Conservation (phyloP, 169 alveolate species). For the Plasmodium gallinaceum region DNA sequence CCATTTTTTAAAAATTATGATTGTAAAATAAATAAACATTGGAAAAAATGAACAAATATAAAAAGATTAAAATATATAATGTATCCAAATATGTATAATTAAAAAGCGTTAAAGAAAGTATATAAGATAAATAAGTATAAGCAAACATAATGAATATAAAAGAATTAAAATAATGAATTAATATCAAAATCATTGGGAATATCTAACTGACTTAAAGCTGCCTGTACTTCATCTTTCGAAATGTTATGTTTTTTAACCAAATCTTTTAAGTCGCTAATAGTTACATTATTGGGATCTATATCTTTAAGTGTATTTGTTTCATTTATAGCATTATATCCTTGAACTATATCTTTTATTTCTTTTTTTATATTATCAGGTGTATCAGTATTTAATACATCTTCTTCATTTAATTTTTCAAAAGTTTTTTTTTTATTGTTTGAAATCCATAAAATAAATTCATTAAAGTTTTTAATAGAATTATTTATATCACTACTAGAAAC, state of each 20-base stretch:
- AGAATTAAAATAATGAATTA: conserved; percentile 32
- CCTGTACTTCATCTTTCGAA: conserved; percentile 60
- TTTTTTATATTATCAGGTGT: conserved; percentile 19
- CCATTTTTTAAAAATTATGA: no score
- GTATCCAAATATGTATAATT: background rate
- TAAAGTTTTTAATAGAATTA: conserved; percentile 59
- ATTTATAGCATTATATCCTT: conserved; percentile 39
- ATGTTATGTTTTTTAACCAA: conserved; percentile 67
- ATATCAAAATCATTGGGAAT: conserved; percentile 62
- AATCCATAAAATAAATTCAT: conserved; percentile 67
- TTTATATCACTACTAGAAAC: conserved; percentile 61
- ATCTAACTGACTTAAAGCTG: conserved; percentile 66
- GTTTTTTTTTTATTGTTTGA: conserved; percentile 55
- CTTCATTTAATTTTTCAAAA: conserved; percentile 17
- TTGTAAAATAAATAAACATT: no score
- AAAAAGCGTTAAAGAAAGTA: background rate
- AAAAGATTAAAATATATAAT: background rate
- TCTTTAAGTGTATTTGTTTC: conserved; percentile 23
- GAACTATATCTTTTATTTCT: conserved; percentile 40
- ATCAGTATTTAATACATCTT: conserved; percentile 16
- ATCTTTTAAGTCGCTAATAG: conserved; percentile 68
- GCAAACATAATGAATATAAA: background rate
- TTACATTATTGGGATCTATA: conserved; percentile 60
- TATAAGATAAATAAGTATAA: background rate
- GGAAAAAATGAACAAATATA: no score